Conservation (phyloP, 768 basidiomycete genomes). For the Suillus bovinus region DNA sequence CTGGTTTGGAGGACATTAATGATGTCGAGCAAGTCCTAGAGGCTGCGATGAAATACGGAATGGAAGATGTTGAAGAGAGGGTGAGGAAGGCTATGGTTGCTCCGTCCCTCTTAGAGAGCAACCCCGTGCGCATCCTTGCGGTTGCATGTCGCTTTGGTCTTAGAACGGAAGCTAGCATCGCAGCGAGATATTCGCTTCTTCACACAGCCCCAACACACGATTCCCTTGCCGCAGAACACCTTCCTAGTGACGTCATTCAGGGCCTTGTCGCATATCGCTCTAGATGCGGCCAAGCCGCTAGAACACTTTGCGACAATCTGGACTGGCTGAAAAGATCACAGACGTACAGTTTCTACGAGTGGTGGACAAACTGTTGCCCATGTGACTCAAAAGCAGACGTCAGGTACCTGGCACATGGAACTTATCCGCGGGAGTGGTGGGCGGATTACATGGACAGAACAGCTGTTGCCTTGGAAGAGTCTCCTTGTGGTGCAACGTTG, state of each 20-base stretch:
- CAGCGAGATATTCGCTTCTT: constrained; percentile 29
- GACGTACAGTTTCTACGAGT: constrained; percentile 25
- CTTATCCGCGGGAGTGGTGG: constrained; percentile 33
- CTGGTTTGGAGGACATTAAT: constrained; percentile 14
- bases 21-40: constrained; percentile 27
- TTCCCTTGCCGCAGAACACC: constrained; percentile 3
- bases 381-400: constrained; percentile 22
- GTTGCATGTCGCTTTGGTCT: constrained; percentile 35
- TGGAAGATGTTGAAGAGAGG: constrained; percentile 28
- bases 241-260: constrained; percentile 15
- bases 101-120: constrained; percentile 25
- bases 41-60: constrained; percentile 32
- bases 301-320: constrained; percentile 21
- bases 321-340: constrained; percentile 24
- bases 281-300: constrained; percentile 21
- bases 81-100: constrained; percentile 29
- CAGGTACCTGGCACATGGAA: constrained; percentile 26
- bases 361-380: constrained; percentile 31
- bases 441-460: constrained; percentile 32
- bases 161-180: constrained; percentile 30
- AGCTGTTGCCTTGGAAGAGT: constrained; percentile 19
- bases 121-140: constrained; percentile 33
- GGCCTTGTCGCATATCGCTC: constrained; percentile 22
- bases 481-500: constrained; percentile 24
- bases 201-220: constrained; percentile 13